phyloP scores from a whole-genome alignment of 129 eudicot genomes.

The Rutidosis leptorrhynchoides region DNA sequence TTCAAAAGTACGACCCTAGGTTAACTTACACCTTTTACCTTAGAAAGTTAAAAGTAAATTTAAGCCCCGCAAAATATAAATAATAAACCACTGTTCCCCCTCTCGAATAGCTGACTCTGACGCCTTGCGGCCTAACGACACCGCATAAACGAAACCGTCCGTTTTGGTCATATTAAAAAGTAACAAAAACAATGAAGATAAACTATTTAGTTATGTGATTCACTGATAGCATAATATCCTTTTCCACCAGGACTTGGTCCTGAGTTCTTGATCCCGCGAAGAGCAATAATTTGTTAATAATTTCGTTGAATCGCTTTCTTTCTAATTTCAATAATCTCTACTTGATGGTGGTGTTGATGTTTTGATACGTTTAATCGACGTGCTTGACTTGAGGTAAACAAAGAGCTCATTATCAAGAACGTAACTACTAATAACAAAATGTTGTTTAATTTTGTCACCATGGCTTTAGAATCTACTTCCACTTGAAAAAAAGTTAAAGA shows the following conservation, averaged over 20 bases:
- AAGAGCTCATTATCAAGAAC: conserved; percentile 34
- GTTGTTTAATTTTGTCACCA: conserved; percentile 30
- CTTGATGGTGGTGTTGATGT: conserved; percentile 22
- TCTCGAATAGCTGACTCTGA: no score
- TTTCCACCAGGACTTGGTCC: conserved; percentile 72
- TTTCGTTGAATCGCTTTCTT: conserved; percentile 1
- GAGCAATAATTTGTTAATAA: conserved; percentile 36
- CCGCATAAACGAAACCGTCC: no score
- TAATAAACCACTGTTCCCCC: no score
- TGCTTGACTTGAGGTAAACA: conserved; percentile 24
- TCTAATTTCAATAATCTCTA: not conserved
- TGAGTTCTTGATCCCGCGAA: conserved; percentile 46
- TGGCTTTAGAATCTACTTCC: conserved; percentile 28
- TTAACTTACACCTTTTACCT: no score
- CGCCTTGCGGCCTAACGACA: no score
- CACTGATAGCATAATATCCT: conserved; percentile 40
- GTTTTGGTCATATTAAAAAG: no score
- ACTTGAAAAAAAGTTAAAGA: not conserved
- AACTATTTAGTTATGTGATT: conserved; percentile 24
- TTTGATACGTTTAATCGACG: conserved; percentile 24
- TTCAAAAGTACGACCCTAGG: no score
- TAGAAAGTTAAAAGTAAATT: no score
- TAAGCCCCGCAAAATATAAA: no score
- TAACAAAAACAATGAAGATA: no score
- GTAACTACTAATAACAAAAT: conserved; percentile 23